phyloP scores from a whole-genome alignment of 176 grass and related monocot species.

The Hordeum vulgare region MorexV3_pseudomolecules_assembly NC_058523.1:22127423-22127922 shows the following conservation, averaged over 20 bases:
- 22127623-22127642: constrained; percentile 8
- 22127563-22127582: constrained; percentile 9
- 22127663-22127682: constrained; percentile 13
- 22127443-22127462: background rate
- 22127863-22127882: background rate
- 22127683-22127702: background rate
- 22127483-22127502: background rate
- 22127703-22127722: background rate
- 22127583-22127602: constrained; percentile 3
- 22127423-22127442: constrained; percentile 11
- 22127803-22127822: background rate
- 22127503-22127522: constrained; percentile 10
- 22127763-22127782: background rate
- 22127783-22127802: background rate
- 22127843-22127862: background rate
- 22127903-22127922: no score
- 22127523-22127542: background rate
- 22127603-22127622: constrained; percentile 1
- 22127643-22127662: constrained; percentile 2
- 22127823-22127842: no score
- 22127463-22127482: constrained; percentile 17
- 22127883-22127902: no score
- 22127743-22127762: background rate
- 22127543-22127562: constrained; percentile 17
- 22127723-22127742: constrained; percentile 1